These are phyloP conservation scores for Recurvomyces mirabilis DNA, from an alignment of 495 filamentous ascomycete species.

Conservation along the genomic window DNA sequence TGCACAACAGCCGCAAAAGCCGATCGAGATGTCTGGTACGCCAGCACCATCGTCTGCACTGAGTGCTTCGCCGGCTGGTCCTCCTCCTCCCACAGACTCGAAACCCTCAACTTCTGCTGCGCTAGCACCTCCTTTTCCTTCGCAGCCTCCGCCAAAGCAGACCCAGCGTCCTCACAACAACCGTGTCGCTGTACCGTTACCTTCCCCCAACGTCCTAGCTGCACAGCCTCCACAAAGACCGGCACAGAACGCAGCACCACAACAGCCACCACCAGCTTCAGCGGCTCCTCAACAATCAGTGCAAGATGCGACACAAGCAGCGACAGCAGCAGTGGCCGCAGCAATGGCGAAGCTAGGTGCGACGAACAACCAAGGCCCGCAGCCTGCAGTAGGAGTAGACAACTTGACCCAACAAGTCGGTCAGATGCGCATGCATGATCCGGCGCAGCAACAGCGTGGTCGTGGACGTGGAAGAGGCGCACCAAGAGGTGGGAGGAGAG, in stretches of 20 bases:
- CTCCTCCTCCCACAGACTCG: conserved; percentile 33
- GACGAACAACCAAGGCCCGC: conserved; percentile 29
- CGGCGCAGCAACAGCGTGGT: conserved; percentile 33
- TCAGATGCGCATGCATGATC: conserved; percentile 52
- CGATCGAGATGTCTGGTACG: conserved; percentile 20
- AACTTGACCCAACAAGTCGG: conserved; percentile 74
- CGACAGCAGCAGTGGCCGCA: conserved; percentile 73
- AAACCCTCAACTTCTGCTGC: conserved; percentile 32
- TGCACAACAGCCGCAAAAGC: conserved; percentile 5
- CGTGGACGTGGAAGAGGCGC: conserved; percentile 42
- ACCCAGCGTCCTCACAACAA: conserved; percentile 45
- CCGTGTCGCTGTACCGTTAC: conserved; percentile 42
- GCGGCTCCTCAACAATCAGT: conserved; percentile 27
- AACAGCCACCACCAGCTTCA: conserved; percentile 25
- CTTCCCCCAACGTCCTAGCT: conserved; percentile 15
- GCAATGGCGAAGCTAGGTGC: conserved; percentile 75
- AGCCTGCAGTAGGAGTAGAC: conserved; percentile 47
- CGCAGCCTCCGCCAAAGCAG: conserved; percentile 51
- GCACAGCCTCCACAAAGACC: conserved; percentile 25
- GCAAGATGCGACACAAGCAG: conserved; percentile 69
- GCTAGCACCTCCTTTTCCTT: conserved; percentile 29
- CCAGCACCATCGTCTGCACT: conserved; percentile 14
- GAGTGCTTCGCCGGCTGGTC: conserved; percentile 18
- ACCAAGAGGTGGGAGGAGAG: conserved; percentile 28
- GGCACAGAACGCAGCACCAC: conserved; percentile 19